A percentile compares a stretch with the other conserved stretches of the same genome.
These are phyloP conservation scores for Aspergillus costaricaensis DNA, from an alignment of 2,329 filamentous ascomycete species.

Conservation along the genomic window DNA sequence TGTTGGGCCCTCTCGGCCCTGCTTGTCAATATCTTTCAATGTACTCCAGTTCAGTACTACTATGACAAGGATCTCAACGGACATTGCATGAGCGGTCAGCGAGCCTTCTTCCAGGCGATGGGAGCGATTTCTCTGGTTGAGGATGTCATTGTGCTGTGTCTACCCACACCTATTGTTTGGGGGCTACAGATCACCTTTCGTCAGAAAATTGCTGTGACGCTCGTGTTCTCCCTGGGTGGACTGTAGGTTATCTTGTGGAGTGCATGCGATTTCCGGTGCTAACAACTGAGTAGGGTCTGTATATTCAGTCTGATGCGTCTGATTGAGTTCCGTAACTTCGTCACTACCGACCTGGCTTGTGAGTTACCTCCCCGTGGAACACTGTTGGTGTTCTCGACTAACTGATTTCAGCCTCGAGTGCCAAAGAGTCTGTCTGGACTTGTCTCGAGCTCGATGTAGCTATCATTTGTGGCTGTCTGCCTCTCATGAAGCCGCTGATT, in stretches of 20 bases:
- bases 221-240: conserved; percentile 17
- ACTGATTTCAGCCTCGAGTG: conserved; percentile 20
- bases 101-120: conserved; percentile 16
- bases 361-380: neutral
- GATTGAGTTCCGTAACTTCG: conserved; percentile 17
- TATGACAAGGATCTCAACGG: conserved; percentile 14
- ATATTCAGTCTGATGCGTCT: conserved; percentile 23
- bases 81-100: conserved; percentile 13
- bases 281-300: conserved; percentile 17
- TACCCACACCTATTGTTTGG: conserved; percentile 16
- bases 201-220: conserved; percentile 15
- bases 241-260: neutral
- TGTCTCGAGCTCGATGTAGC: conserved; percentile 25
- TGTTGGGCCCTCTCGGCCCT: conserved; percentile 13
- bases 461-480: conserved; percentile 25
- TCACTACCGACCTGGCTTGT: conserved; percentile 14
- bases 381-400: neutral
- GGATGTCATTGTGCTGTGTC: conserved; percentile 14
- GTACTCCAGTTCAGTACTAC: conserved; percentile 15
- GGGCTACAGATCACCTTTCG: conserved; percentile 11
- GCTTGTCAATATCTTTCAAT: conserved; percentile 18
- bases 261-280: neutral
- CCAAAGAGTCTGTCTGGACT: conserved; percentile 24
- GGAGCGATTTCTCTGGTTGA: conserved; percentile 15
- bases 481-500: conserved; percentile 21